These are phyloP conservation scores for Zygoascus biomembranicola DNA, from an alignment of 805 yeast species.

Conservation along the genomic window DNA sequence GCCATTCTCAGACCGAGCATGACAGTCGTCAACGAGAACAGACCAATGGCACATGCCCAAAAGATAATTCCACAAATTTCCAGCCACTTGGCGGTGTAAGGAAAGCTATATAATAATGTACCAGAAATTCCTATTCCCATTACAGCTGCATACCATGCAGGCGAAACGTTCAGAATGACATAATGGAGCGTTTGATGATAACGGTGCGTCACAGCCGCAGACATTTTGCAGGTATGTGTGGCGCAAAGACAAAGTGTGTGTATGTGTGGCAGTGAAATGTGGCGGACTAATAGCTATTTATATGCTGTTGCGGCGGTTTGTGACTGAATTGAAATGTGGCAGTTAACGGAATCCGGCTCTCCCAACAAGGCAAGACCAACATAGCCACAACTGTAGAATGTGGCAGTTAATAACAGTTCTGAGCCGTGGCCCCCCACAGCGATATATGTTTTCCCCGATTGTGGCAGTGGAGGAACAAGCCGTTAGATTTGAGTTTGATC, in stretches of 20 bases:
- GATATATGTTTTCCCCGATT: too few species aligned
- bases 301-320: not conserved
- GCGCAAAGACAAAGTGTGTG: not conserved
- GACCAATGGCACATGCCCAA: constrained; percentile 50
- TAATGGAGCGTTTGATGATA: not conserved
- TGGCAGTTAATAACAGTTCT: too few species aligned
- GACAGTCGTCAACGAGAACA: constrained; percentile 34
- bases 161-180: constrained; percentile 11
- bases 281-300: not conserved
- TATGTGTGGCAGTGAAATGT: not conserved
- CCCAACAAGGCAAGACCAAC: not conserved
- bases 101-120: constrained; percentile 52
- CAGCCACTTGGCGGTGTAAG: constrained; percentile 57
- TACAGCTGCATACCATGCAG: constrained; percentile 53
- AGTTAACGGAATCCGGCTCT: not conserved
- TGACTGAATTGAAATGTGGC: not conserved
- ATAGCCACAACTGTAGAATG: too few species aligned
- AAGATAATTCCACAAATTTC: constrained; percentile 47
- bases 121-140: constrained; percentile 83
- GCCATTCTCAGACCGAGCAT: constrained; percentile 36
- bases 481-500: too few species aligned
- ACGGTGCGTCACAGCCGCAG: not conserved
- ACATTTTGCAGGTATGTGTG: not conserved
- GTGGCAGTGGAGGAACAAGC: too few species aligned
- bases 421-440: too few species aligned